Base-by-base conservation (phyloP, 2,329 filamentous ascomycete species). In the Catunica adiposa region DNA sequence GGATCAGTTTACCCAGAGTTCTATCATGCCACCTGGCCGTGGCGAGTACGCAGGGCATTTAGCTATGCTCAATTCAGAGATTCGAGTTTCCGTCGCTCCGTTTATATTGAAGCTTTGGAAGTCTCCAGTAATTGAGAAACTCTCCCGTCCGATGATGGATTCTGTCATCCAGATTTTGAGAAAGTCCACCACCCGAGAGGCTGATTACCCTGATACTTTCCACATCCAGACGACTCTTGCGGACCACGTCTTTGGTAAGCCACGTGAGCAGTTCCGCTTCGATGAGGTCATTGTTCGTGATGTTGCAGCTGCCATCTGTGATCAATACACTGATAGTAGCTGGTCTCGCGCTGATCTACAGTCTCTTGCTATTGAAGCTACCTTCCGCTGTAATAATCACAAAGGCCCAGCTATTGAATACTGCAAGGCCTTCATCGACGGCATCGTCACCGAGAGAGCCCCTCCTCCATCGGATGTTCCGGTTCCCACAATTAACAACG, bases 71-170 rank as follows among this genome's bases (percentile, higher is more conserved):
- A 52, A 52, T n/a, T 81, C 97, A 4, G 90, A 97, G 66, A 70
- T 97, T 44, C 83, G 92, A 44, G 80, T 85, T 69, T 79, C 82
- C 25, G 79, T 96, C 25, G 70, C 96, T 14, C 86, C 89, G 0
- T 79, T 84, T 48, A 77, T 92, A 42, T 77, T 78, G 56, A 77
- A 82, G 50, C 77, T 97, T 26, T 98, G 92, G 94, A 82, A 87
- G 61, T 94, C 89, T 1, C 73, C 80, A 25, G 79, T 94, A 51
- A 79, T 92, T 17, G 88, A 95, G 62, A 89, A 87, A 62, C 79
- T 88, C 1, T 82, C 85, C 2, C 54, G 51, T 23, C 44, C 51
- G 11, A 37, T 58, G 57, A 46, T 56, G 15, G 40, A 53, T 31
- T 40, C 29, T 11, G n/a, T 54, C 8, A 53, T 58, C 38, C 25